Evolutionary conservation across 768 basidiomycete species (phyloP), one percentile per base, ranked within the genome.

Genomic region (Lactarius vividus): DNA sequence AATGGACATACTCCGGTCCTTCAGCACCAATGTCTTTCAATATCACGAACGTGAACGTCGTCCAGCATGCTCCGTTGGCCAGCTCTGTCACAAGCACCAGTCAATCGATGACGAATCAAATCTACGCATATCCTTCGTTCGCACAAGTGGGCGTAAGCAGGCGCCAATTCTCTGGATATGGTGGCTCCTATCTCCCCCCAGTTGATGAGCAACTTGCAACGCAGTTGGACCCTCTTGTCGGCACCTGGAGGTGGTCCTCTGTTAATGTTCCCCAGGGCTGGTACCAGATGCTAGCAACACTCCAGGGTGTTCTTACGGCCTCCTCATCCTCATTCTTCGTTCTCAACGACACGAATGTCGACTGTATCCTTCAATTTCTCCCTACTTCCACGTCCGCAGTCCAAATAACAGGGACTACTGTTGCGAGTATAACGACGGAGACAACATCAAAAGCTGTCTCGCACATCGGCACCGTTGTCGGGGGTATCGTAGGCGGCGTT

Each of bases 231-330:
- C 75, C 82, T 4, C 28, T 57, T 13, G 35, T 20, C 1, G 16
- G 18, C 0, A 60, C 60, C 18, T 84, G 75, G 73, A 74, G 70
- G 5, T 86, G 87, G 86, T 4, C 73, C 1, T 52, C 74, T 2
- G 83, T 86, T 58, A 77, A 78, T 64, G 73, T 85, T 28, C 72
- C 81, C 0, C 73, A 78, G 59, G 86, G 86, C 4, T 80, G 78
- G 79, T 88, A 88, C 70, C 53, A 67, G 11, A 59, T 81, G 57
- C 59, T 69, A 54, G 79, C 74, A 37, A 29, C 52, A 26, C 46
- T 69, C 5, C 33, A 66, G 33, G 67, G 49, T 40, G 39, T 29
- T 4, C 23, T 68, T 37, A 11, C 52, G 26, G 8, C 23, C 26
- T 29, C 59, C 16, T 82, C 81, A 15, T 3, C 61, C 2, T 42